Evolutionary conservation across 2,329 filamentous ascomycete genomes (phyloP), one percentile per base, ranked within the genome.

Genomic region (Periconia digitata): DNA sequence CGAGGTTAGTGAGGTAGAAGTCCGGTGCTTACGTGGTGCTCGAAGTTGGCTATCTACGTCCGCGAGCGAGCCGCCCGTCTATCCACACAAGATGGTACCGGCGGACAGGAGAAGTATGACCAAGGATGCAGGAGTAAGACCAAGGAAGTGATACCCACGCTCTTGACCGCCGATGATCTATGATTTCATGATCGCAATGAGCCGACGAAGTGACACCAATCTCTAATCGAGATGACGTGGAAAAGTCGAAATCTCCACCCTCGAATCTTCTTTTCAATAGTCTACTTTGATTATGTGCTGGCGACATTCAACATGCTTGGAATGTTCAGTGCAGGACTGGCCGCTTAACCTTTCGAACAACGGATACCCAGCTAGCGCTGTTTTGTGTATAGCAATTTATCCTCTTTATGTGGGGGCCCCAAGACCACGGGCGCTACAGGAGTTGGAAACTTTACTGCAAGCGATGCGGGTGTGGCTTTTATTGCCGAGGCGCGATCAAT

Each of bases 401-500:
- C 10, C 22, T 24, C 18, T 24, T 23, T 21, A n/a, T n/a, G 18
- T 12, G 13, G 21, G 23, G 18, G 10, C 3, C 24, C 29, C 29
- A 36, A 43, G 41, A 43, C 2, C 12, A 16, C n/a, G 32, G 32
- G 27, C 42, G 27, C 24, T 44, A 29, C 24, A 5, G n/a, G n/a
- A n/a, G n/a, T n/a, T n/a, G n/a, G n/a, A n/a, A n/a, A 17, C 8
- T 17, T 8, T 20, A n/a, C 37, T 36, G 44, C 15, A 46, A 46
- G 44, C 44, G 44, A 46, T n/a, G 42, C 42, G 42, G 41, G 23
- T 34, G 20, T n/a, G n/a, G 40, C 38, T 27, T 35, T 38, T 27
- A 46, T 6, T 27, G 41, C 37, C 37, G 24, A 38, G 13, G 27
- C 17, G 17, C 16, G 27, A 36, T 46, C 41, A 3, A 41, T 7